A percentile compares a stretch with the other conserved stretches of the same genome.
These are phyloP conservation scores for Lenzites betulinus DNA, from an alignment of 768 basidiomycete genomes.

Conservation along the genomic window DNA sequence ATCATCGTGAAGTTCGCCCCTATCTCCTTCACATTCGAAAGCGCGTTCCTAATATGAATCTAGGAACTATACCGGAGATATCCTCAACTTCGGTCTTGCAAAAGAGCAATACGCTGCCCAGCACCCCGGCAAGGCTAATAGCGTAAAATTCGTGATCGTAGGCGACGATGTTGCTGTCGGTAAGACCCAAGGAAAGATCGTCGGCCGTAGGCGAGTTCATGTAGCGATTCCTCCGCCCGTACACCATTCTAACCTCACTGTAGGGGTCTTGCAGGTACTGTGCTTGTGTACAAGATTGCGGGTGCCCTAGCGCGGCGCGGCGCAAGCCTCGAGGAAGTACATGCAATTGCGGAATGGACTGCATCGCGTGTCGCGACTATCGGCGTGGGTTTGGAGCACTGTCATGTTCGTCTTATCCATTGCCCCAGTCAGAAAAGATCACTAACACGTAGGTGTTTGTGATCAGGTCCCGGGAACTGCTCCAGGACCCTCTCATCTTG, in stretches of 20 bases:
- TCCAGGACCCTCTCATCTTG: constrained; percentile 53
- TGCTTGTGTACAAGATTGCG: constrained; percentile 88
- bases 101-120: constrained; percentile 79
- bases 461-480: constrained; percentile 78
- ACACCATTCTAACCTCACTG: background rate
- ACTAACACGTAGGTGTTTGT: too few relatives aligned
- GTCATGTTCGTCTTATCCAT: constrained; percentile 58
- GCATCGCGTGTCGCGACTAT: constrained; percentile 75
- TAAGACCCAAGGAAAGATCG: constrained; percentile 75
- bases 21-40: background rate
- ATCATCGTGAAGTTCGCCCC: constrained; percentile 76
- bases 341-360: constrained; percentile 63
- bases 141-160: constrained; percentile 77
- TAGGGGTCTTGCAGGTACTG: constrained; percentile 81
- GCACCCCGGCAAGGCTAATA: constrained; percentile 65
- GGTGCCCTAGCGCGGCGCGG: constrained; percentile 77
- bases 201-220: constrained; percentile 67
- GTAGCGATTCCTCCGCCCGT: background rate
- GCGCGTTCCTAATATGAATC: constrained; percentile 4
- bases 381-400: constrained; percentile 87
- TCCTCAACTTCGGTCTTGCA: constrained; percentile 90
- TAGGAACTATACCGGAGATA: constrained; percentile 89
- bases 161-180: constrained; percentile 92
- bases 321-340: constrained; percentile 67
- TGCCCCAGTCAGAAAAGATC: background rate